Evolutionary conservation across 2,329 filamentous ascomycete genomes (phyloP), one percentile per base, ranked within the genome.

Genomic region (Sphaerulina populicola): DNA sequence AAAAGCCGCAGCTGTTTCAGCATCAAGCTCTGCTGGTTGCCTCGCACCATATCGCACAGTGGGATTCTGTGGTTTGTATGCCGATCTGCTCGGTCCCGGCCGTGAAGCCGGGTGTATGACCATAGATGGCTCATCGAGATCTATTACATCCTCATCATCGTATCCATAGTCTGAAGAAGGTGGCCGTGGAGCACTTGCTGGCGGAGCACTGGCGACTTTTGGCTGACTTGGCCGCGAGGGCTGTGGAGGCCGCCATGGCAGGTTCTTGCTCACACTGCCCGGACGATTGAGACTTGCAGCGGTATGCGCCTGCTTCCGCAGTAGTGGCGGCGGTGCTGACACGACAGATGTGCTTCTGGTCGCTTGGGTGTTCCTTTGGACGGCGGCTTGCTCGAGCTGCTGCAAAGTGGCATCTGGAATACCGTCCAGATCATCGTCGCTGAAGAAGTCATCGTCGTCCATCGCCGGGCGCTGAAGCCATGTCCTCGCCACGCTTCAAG

Each of bases 391-490:
- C 60, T 76, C 74, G 21, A 76, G 68, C 51, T 72, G 66, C 35
- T 68, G 64, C 33, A 76, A 65, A 23, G 72, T 66, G 56, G 72
- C 70, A 46, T 67, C 66, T 31, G 73, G 71, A 41, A 76, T 65
- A 54, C 66, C 65, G 58, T 73, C 71, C 48, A 76, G 63, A 60
- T 69, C 72, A 58, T 71, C 66, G 64, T 73, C 72, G 56, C 62
- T 71, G 62, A 69, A 71, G 53, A 72, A 72, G 52, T 75, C 71
- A 56, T 73, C 70, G 55, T 73, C 69, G 52, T 70, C 68, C 51
- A 54, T 54, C 23, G 43, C 48, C 29, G 15, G 14, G 33, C 18
- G 11, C 29, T 7, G n/a, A 23, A 43, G 45, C 51, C 51, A 53
- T 49, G 15, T 48, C 29, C 38, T 29, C 46, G 37, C n/a, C 15